A percentile compares a stretch with the other conserved stretches of the same genome.
These are phyloP conservation scores for Lentinula aciculospora DNA, from an alignment of 768 basidiomycete species.

Conservation along the genomic window DNA sequence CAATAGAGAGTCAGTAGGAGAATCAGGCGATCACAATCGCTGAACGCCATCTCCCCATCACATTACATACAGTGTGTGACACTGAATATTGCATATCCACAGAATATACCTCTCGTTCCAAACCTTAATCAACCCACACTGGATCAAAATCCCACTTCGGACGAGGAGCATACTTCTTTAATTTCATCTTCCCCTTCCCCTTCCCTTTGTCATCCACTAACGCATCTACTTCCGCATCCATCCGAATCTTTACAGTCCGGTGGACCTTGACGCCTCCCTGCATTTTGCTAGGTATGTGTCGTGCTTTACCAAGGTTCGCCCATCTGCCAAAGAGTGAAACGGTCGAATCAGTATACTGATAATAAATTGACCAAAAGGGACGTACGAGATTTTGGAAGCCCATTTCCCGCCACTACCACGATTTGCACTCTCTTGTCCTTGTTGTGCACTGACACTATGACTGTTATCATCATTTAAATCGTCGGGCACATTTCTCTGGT, in stretches of 20 bases:
- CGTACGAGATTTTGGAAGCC: slow-evolving; percentile 31
- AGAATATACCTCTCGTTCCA: neutral
- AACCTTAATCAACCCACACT: slow-evolving; percentile 4
- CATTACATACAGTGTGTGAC: too few species aligned
- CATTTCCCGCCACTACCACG: slow-evolving; percentile 19
- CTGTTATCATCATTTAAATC: neutral
- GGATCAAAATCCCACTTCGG: slow-evolving; percentile 7
- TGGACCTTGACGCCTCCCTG: slow-evolving; percentile 33
- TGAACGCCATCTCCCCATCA: too few species aligned
- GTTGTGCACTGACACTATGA: neutral
- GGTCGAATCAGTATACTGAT: neutral
- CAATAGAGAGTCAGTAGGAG: too few species aligned
- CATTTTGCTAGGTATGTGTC: slow-evolving; percentile 30
- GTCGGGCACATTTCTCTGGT: slow-evolving; percentile 24
- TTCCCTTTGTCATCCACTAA: neutral
- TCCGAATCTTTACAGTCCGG: slow-evolving; percentile 38
- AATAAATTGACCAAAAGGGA: neutral
- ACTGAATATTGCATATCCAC: too few species aligned
- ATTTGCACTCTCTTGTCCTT: neutral
- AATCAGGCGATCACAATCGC: too few species aligned
- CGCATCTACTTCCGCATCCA: slow-evolving; percentile 24
- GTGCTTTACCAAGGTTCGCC: slow-evolving; percentile 34
- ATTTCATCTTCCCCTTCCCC: neutral
- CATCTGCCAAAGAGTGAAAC: slow-evolving; percentile 3
- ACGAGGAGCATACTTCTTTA: slow-evolving; percentile 1